Percentiles rank a stretch among this genome's conserved stretches.
These are phyloP conservation scores for Thuja plicata DNA, from an alignment of 83 land plant genomes.

Conservation along the genomic window DNA sequence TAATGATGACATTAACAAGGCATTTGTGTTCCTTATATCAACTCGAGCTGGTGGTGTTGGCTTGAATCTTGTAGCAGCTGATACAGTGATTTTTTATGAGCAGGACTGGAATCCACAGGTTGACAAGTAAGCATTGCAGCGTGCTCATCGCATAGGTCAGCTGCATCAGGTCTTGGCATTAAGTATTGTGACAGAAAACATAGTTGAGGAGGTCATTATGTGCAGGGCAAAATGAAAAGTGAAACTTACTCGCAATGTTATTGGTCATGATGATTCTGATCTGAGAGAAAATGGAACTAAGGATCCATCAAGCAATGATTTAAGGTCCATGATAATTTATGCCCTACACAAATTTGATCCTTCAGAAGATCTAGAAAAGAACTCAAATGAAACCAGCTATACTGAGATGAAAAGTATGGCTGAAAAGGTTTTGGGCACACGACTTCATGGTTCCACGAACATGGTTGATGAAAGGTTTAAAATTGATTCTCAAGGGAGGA, in stretches of 20 bases:
- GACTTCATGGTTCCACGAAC: slow-evolving; percentile 19
- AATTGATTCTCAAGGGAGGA: slow-evolving; percentile 22
- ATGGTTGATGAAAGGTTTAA: slow-evolving; percentile 41
- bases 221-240: slow-evolving; percentile 80
- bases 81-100: slow-evolving; percentile 96
- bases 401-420: slow-evolving; percentile 35
- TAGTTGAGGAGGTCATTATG: slow-evolving; percentile 88
- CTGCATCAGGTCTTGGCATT: slow-evolving; percentile 73
- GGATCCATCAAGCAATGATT: slow-evolving; percentile 35
- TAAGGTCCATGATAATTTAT: slow-evolving; percentile 65
- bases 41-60: slow-evolving; percentile 98
- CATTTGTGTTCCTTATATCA: slow-evolving; percentile 89
- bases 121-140: slow-evolving; percentile 90
- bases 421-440: slow-evolving; percentile 52
- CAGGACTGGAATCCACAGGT: slow-evolving; percentile 99
- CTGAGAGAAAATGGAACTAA: slow-evolving; percentile 24
- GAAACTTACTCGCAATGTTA: slow-evolving; percentile 70
- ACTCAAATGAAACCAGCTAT: slow-evolving; percentile 19
- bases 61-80: slow-evolving; percentile 90
- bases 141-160: slow-evolving; percentile 94
- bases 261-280: slow-evolving; percentile 47
- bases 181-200: slow-evolving; percentile 60
- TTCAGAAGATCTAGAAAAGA: slow-evolving; percentile 15
- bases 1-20: slow-evolving; percentile 21
- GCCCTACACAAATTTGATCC: slow-evolving; percentile 72